phyloP scores from a whole-genome alignment of 495 filamentous ascomycete species.

The Polyplosphaeria fusca region DNA sequence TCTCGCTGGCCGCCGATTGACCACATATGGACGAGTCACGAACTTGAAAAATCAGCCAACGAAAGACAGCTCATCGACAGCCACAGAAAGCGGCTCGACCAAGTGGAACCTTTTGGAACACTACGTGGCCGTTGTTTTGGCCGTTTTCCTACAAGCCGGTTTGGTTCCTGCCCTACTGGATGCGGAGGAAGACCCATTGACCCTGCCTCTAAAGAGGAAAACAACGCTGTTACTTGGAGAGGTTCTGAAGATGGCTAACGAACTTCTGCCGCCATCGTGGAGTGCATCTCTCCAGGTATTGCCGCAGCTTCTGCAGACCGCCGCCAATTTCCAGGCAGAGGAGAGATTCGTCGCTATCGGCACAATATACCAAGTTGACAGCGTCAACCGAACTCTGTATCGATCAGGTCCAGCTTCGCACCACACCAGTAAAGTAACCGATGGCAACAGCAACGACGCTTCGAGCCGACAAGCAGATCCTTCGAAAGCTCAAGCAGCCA shows the following conservation, averaged over 20 bases:
- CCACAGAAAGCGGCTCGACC: slow-evolving; percentile 59
- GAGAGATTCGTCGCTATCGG: slow-evolving; percentile 76
- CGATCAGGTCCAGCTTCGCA: slow-evolving; percentile 59
- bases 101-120: slow-evolving; percentile 86
- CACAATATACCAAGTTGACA: slow-evolving; percentile 95
- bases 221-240: slow-evolving; percentile 87
- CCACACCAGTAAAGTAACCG: slow-evolving; percentile 47
- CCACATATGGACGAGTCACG: slow-evolving; percentile 85
- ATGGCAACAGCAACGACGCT: slow-evolving; percentile 5
- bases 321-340: slow-evolving; percentile 64
- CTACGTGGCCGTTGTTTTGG: slow-evolving; percentile 85
- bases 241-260: slow-evolving; percentile 81
- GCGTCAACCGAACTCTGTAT: slow-evolving; percentile 89
- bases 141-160: slow-evolving; percentile 78
- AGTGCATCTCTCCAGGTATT: slow-evolving; percentile 80
- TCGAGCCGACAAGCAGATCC: slow-evolving; percentile 52
- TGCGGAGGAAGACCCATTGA: slow-evolving; percentile 67
- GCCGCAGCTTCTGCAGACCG: slow-evolving; percentile 73
- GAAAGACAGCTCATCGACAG: slow-evolving; percentile 44
- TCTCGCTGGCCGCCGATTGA: slow-evolving; percentile 84
- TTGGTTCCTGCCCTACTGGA: slow-evolving; percentile 65
- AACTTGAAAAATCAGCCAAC: slow-evolving; percentile 67
- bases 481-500: slow-evolving; percentile 66
- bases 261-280: slow-evolving; percentile 72
- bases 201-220: slow-evolving; percentile 77